Evolutionary conservation across 306 rosid genomes (phyloP), one percentile per base, ranked within the genome.

Genomic region (Parietaria judaica): DNA sequence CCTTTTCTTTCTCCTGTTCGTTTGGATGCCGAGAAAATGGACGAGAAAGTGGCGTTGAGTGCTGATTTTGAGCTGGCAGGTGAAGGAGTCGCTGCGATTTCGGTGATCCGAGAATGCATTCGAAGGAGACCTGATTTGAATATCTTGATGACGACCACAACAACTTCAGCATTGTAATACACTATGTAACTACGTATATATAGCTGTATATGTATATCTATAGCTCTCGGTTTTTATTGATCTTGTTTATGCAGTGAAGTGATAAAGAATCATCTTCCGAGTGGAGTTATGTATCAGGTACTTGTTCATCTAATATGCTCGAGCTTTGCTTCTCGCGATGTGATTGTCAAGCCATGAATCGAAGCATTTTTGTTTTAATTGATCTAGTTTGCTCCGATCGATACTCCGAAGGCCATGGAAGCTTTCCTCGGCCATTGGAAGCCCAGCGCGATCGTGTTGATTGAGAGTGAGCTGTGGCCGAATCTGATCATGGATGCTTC

Each of bases 381-480:
- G 45, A 51, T 61, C 16, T 80, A 91, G 95, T 84, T 91, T 85
- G 85, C 95, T 1, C 97, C 96, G 1, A 16, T 91, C 61, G 97
- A 91, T 72, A 84, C 86, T 8, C 87, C 87, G 52, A 56, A 80
- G 63, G 81, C 86, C 46, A 66, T 91, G 47, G 81, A 71, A 46
- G 71, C 81, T 66, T 91, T 91, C 79, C 82, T 91, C 35, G 70
- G 70, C 48, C 73, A 83, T 77, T 91, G 97, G 97, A 87, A 78
- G 71, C 97, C 97, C 34, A 75, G 63, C 63, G 95, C 83, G 23
- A 83, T 87, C 53, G 57, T 87, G 50, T 58, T 91, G 31, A 81
- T 91, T 83, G 97, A 91, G 81, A 80, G 86, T 67, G 97, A 91
- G 65, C 84, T 87, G 36, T 91, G 97, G 97, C 97, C 97, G 66